These are phyloP conservation scores for Pythium grandisporangium DNA, from an alignment of 352 stramenopile species.

Conservation along the genomic window DNA sequence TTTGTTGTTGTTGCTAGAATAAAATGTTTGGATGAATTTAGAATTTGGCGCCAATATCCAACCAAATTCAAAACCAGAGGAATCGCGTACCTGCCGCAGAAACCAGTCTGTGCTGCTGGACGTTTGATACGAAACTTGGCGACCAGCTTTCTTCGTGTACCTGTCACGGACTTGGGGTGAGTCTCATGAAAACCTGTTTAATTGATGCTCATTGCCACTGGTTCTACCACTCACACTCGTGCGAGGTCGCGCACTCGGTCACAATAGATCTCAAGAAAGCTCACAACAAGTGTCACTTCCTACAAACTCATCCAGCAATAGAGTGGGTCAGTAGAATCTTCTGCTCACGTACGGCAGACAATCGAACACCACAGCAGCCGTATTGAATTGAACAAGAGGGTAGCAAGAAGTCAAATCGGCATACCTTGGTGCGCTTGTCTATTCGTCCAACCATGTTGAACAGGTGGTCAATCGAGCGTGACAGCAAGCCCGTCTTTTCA, in stretches of 20 bases:
- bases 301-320: conserved; percentile 7
- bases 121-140: conserved; percentile 62
- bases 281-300: conserved; percentile 81
- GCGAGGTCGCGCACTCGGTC: conserved; percentile 89
- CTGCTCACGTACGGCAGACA: no score
- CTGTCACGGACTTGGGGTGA: conserved; percentile 14
- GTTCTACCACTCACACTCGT: conserved; percentile 79
- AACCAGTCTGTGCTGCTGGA: conserved; percentile 80
- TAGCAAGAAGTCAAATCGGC: no score
- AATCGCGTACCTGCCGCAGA: conserved; percentile 43
- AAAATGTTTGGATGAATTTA: no score
- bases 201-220: no score
- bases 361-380: no score
- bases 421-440: conserved; percentile 47
- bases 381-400: no score
- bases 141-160: conserved; percentile 64
- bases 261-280: conserved; percentile 93
- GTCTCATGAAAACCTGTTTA: no score
- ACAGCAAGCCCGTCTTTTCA: conserved; percentile 82
- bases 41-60: no score
- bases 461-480: conserved; percentile 84
- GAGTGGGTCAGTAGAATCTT: background rate
- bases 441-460: conserved; percentile 77
- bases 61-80: background rate
- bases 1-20: conserved; percentile 53